Conservation (phyloP, 1,284 basidiomycete genomes). For the Gomphus bonarii region DNA sequence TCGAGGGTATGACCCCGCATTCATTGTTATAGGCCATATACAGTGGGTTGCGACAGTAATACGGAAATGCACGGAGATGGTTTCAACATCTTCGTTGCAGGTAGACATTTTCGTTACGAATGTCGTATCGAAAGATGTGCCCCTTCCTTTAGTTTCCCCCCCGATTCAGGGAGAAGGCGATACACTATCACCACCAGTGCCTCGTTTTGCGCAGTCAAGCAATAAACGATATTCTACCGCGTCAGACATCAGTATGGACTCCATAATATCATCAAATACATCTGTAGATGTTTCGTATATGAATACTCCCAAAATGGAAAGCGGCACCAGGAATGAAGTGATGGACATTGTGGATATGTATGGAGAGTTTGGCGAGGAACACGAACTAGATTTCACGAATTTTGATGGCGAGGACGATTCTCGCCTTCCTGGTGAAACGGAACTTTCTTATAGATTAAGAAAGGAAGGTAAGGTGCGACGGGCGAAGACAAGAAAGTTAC, state of each 20-base stretch:
- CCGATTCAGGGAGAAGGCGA: slow-evolving; percentile 13
- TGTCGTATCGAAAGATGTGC: slow-evolving; percentile 16
- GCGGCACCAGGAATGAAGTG: slow-evolving; percentile 17
- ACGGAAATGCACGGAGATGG: slow-evolving; percentile 55
- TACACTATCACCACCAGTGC: slow-evolving; percentile 33
- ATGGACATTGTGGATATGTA: slow-evolving; percentile 10
- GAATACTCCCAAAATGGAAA: slow-evolving; percentile 14
- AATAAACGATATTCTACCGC: background rate
- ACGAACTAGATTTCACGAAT: slow-evolving; percentile 65
- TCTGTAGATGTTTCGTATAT: background rate
- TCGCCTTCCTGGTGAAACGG: slow-evolving; percentile 48
- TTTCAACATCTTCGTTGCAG: slow-evolving; percentile 48
- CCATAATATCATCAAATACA: background rate
- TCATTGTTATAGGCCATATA: slow-evolving; percentile 49
- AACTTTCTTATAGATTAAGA: slow-evolving; percentile 49
- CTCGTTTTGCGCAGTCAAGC: slow-evolving; percentile 27
- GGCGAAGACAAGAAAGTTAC: slow-evolving; percentile 35
- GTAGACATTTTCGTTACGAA: slow-evolving; percentile 79
- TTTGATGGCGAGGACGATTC: slow-evolving; percentile 75
- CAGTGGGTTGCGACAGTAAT: slow-evolving; percentile 73
- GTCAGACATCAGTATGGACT: slow-evolving; percentile 3
- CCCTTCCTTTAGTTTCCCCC: slow-evolving; percentile 7
- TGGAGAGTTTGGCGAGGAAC: slow-evolving; percentile 34
- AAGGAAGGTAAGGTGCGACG: slow-evolving; percentile 64
- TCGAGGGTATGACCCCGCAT: background rate